Evolutionary conservation across 2,329 filamentous ascomycete species (phyloP).

Genomic region (Biscogniauxia marginata): DNA sequence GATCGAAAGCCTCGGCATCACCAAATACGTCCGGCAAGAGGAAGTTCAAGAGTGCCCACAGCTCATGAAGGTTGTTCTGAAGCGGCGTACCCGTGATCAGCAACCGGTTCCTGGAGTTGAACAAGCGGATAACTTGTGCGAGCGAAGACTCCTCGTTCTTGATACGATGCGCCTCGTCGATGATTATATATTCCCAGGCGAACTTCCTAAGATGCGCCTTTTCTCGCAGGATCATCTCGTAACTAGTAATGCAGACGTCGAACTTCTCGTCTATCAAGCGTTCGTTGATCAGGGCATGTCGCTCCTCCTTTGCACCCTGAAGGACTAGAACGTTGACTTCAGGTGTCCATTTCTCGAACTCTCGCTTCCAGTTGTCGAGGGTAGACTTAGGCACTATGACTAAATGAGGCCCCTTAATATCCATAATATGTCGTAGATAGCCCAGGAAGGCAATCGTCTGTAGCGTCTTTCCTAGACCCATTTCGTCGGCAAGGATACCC

Average conservation of each 20-base stretch:
- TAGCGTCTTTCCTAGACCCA: constrained; percentile 96
- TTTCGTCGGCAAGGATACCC: constrained; percentile 95
- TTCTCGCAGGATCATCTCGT: constrained; percentile 97
- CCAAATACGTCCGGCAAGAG: constrained; percentile 97
- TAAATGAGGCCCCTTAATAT: constrained; percentile 86
- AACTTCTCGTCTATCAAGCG: constrained; percentile 93
- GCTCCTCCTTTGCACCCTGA: constrained; percentile 93
- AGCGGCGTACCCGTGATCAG: constrained; percentile 95
- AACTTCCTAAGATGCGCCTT: constrained; percentile 96
- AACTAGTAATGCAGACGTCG: constrained; percentile 96
- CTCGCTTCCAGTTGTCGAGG: constrained; percentile 96
- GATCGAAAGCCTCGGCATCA: constrained; percentile 92
- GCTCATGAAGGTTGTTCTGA: constrained; percentile 96
- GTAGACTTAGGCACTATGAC: constrained; percentile 95
- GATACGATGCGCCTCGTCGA: constrained; percentile 96
- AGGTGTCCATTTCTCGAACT: constrained; percentile 91
- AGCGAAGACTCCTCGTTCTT: constrained; percentile 99
- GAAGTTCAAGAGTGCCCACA: constrained; percentile 98
- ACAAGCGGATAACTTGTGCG: constrained; percentile 92
- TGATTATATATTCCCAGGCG: constrained; percentile 99
- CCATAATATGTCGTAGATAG: constrained; percentile 87
- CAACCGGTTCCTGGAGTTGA: constrained; percentile 91
- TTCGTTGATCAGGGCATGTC: constrained; percentile 82
- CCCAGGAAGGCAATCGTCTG: constrained; percentile 97
- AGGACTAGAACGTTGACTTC: constrained; percentile 93